A percentile compares a stretch with the other conserved stretches of the same genome.
These are phyloP conservation scores for Saxispiralis lemnorum DNA, from an alignment of 495 filamentous ascomycete genomes.

Conservation along the genomic window DNA sequence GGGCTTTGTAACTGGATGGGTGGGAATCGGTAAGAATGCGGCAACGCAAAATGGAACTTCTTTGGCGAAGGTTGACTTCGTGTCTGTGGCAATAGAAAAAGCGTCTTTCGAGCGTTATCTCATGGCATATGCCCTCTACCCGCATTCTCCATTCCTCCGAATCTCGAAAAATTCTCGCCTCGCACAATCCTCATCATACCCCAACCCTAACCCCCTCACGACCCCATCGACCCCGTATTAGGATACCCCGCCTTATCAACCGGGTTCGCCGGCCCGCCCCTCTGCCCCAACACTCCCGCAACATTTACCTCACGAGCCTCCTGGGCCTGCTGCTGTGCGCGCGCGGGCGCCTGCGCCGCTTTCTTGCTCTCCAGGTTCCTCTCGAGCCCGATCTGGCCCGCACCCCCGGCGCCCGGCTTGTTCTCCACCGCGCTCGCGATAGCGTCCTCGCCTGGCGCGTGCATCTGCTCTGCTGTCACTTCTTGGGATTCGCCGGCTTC, in stretches of 20 bases:
- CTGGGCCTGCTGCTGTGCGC: slow-evolving; percentile 21
- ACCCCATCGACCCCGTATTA: slow-evolving; percentile 7
- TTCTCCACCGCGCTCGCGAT: slow-evolving; percentile 21
- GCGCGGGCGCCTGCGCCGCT: slow-evolving; percentile 22
- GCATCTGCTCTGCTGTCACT: slow-evolving; percentile 26
- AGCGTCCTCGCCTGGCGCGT: slow-evolving; percentile 22
- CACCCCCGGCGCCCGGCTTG: slow-evolving; percentile 11
- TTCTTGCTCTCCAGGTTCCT: slow-evolving; percentile 29
- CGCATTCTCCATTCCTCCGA: too few relatives aligned
- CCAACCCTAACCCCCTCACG: too few relatives aligned
- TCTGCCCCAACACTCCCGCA: slow-evolving; percentile 23
- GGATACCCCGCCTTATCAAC: slow-evolving; percentile 20
- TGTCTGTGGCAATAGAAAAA: too few relatives aligned
- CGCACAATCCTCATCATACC: too few relatives aligned
- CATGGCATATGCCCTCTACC: too few relatives aligned
- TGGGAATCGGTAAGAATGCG: too few relatives aligned
- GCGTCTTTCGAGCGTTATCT: too few relatives aligned
- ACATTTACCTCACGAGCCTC: slow-evolving; percentile 18
- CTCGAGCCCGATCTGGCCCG: slow-evolving; percentile 18
- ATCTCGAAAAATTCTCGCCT: too few relatives aligned
- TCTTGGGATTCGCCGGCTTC: slow-evolving; percentile 23
- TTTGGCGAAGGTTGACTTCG: too few relatives aligned
- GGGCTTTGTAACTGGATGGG: too few relatives aligned
- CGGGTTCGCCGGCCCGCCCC: slow-evolving; percentile 25
- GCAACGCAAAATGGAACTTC: too few relatives aligned